Conservation (phyloP, 148 eudicot species). For the Rhododendron molle region DNA sequence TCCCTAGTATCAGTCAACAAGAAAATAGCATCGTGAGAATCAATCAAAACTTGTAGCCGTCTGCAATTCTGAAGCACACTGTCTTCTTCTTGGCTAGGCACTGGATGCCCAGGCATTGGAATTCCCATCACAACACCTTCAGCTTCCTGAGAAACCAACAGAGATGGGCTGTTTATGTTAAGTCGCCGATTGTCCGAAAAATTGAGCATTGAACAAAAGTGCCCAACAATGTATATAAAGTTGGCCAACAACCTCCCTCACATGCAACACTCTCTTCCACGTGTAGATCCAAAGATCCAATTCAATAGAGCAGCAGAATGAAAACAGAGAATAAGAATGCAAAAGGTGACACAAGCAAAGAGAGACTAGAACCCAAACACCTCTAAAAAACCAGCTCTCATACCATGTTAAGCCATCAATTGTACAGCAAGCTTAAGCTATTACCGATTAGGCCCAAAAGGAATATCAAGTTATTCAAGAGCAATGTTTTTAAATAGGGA, state of each 20-base stretch:
- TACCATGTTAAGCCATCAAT: background rate
- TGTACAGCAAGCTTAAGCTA: background rate
- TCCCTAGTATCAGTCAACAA: constrained; percentile 94
- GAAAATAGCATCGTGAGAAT: constrained; percentile 82
- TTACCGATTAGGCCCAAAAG: background rate
- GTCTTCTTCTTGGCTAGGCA: constrained; percentile 59
- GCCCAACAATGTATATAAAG: background rate
- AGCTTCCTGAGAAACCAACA: constrained; percentile 55
- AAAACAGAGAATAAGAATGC: background rate
- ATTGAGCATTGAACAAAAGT: background rate
- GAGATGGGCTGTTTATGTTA: background rate
- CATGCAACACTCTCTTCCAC: background rate
- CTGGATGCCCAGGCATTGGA: constrained; percentile 98
- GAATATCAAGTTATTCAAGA: too few relatives aligned
- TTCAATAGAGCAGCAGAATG: background rate
- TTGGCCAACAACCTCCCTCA: background rate
- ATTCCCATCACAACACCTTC: constrained; percentile 84
- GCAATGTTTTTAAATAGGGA: too few relatives aligned
- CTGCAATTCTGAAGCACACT: constrained; percentile 68
- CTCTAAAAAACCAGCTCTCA: background rate
- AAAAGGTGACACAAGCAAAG: background rate
- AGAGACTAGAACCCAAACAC: background rate
- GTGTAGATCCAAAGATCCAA: background rate
- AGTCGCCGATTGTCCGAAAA: background rate
- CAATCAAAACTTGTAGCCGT: constrained; percentile 56